Base-by-base conservation (phyloP, 257 asterid genomes). In the Solanum megistacrolobum region DNA sequence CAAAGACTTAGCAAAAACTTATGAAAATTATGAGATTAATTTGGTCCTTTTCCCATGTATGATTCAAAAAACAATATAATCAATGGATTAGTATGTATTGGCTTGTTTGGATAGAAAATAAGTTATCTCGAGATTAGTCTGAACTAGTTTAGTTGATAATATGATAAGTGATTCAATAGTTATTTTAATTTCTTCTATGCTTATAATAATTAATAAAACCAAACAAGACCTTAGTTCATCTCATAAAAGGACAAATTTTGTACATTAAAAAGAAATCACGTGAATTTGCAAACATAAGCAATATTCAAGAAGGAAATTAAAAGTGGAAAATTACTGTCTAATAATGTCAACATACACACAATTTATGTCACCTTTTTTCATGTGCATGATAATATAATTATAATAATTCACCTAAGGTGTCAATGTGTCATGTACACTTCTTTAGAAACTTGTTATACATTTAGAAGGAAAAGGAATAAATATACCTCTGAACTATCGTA, bases 121-220 rank as follows among this genome's bases (percentile, higher is more conserved):
- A 2, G 1, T 55, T 55, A 55, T 55, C 0, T 0, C 11, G n/a
- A 55, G 0, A 55, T 55, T 18, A 18, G 4, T 18, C 0, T 2
- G 10, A 55, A 18, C 11, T 55, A 55, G 18, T 55, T 55, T 18
- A 20, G n/a, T 18, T 55, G 4, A 55, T 18, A 55, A 55, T 55
- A 18, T 18, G 4, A 55, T 55, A 55, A 55, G 65, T 55, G 65
- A 55, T 55, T 55, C 9, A 18, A 55, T 55, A 1, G 10, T 18
- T 18, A 55, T 18, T 3, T 43, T 43, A 43, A 43, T 43, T 55
- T 55, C 65, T 55, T 55, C 25, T 55, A 18, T 55, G 65, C 65
- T 55, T 20, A 6, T 55, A 20, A 7, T 55, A 55, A 55, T 55
- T 18, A 58, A 5, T 72, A 72, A 72, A 72, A 32, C 43, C 14